Percentiles rank a stretch among this genome's conserved stretches.
Evolutionary conservation across 139 green algal genomes (phyloP).

Genomic region (Tetraselmis chui): DNA sequence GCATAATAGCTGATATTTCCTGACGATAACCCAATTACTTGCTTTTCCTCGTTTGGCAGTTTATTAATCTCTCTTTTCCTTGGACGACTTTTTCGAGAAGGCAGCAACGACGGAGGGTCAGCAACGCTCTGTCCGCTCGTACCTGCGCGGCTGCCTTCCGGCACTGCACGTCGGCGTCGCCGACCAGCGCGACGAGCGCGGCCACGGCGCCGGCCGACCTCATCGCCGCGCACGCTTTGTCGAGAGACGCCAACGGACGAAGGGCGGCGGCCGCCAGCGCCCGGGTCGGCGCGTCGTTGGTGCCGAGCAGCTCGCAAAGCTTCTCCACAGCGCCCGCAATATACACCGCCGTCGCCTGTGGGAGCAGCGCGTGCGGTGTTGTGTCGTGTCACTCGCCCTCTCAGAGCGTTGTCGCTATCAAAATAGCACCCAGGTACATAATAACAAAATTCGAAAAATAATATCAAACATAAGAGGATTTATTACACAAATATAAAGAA

Average conservation of each 20-base stretch:
- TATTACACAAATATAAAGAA: too few species aligned
- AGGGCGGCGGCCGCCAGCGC: background rate
- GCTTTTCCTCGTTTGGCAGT: too few species aligned
- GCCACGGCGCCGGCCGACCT: background rate
- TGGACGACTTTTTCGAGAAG: too few species aligned
- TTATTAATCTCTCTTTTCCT: too few species aligned
- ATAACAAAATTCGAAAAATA: too few species aligned
- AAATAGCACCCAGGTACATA: too few species aligned
- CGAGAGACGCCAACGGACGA: background rate
- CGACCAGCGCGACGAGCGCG: background rate
- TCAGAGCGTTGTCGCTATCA: too few species aligned
- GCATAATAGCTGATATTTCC: too few species aligned
- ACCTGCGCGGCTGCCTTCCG: background rate
- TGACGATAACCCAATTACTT: too few species aligned
- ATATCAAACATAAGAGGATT: too few species aligned
- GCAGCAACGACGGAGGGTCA: background rate
- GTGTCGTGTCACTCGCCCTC: too few species aligned
- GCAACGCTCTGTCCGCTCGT: background rate
- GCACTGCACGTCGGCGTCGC: background rate
- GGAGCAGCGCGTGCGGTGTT: too few species aligned
- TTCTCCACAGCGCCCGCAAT: background rate
- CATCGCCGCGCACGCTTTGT: background rate
- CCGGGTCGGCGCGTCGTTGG: background rate
- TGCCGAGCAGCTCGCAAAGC: background rate
- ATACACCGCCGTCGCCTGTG: background rate